These are phyloP conservation scores for Volvox carteri DNA, from an alignment of 163 green algal species.

Conservation along the genomic window DNA sequence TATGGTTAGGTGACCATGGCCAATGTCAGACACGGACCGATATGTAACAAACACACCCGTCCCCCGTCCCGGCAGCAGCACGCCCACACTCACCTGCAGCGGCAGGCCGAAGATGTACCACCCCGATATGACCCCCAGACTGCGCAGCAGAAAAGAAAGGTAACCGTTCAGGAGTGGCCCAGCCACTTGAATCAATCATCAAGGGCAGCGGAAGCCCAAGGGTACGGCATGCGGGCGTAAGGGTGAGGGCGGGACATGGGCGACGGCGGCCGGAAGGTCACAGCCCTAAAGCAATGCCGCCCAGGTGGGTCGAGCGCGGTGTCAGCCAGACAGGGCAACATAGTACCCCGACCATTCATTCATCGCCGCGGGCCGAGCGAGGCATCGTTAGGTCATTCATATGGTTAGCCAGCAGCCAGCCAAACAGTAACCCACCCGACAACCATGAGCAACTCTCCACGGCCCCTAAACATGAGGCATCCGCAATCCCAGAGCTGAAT, in stretches of 20 bases:
- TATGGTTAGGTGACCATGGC: no score
- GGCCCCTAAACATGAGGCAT: neutral
- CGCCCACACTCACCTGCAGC: slow-evolving; percentile 18
- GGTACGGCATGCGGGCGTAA: neutral
- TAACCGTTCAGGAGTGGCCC: no score
- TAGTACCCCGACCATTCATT: no score
- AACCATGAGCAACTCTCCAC: neutral
- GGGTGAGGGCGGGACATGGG: neutral
- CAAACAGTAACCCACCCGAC: neutral
- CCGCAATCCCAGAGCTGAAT: neutral
- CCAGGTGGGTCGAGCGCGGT: no score
- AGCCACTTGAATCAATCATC: no score
- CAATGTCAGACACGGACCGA: no score
- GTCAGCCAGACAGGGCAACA: no score
- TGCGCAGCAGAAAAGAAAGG: neutral
- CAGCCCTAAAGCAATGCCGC: no score
- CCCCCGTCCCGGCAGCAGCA: no score
- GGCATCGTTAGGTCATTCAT: neutral
- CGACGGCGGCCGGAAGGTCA: neutral
- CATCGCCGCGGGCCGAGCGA: no score
- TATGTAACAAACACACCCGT: no score
- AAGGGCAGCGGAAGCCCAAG: neutral
- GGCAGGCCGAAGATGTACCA: slow-evolving; percentile 47
- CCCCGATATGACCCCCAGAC: neutral
- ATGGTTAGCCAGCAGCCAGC: neutral